phyloP scores from a whole-genome alignment of 768 basidiomycete species.

The Termitomyces sp. region DNA sequence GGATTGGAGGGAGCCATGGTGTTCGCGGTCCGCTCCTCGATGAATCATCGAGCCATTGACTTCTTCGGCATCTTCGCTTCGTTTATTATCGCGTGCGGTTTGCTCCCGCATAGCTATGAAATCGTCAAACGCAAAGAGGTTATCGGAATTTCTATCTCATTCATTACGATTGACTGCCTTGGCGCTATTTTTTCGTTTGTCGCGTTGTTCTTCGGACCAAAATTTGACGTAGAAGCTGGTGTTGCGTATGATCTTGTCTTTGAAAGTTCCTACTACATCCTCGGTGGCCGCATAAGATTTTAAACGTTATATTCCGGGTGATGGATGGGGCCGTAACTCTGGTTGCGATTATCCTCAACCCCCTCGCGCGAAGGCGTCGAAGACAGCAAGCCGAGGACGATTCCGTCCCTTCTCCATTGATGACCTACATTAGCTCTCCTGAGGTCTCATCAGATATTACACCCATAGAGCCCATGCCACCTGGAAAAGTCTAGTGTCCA shows the following conservation, averaged over 20 bases:
- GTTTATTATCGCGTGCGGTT: constrained; percentile 44
- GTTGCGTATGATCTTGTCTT: constrained; percentile 59
- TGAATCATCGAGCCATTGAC: constrained; percentile 29
- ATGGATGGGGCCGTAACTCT: constrained; percentile 59
- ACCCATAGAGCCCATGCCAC: background rate
- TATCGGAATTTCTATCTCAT: constrained; percentile 61
- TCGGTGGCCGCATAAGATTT: background rate
- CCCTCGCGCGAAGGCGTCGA: constrained; percentile 37
- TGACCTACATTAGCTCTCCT: background rate
- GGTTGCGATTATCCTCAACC: constrained; percentile 61
- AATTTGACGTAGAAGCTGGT: constrained; percentile 60
- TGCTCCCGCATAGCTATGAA: constrained; percentile 66
- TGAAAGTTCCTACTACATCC: constrained; percentile 28
- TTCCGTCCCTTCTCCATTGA: constrained; percentile 1
- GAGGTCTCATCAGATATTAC: background rate
- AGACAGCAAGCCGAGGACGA: constrained; percentile 11
- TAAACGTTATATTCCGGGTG: constrained; percentile 29
- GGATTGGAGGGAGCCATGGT: constrained; percentile 56
- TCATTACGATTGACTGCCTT: constrained; percentile 64
- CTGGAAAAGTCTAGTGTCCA: background rate
- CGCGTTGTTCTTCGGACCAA: constrained; percentile 58
- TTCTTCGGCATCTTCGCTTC: constrained; percentile 62
- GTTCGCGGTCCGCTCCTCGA: constrained; percentile 46
- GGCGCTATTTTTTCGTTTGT: constrained; percentile 69
- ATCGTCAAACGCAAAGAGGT: constrained; percentile 62